Percentiles rank a stretch among this genome's conserved stretches.
These are phyloP conservation scores for Paecilomyces niveus DNA, from an alignment of 2,329 filamentous ascomycete species.

Conservation along the genomic window DNA sequence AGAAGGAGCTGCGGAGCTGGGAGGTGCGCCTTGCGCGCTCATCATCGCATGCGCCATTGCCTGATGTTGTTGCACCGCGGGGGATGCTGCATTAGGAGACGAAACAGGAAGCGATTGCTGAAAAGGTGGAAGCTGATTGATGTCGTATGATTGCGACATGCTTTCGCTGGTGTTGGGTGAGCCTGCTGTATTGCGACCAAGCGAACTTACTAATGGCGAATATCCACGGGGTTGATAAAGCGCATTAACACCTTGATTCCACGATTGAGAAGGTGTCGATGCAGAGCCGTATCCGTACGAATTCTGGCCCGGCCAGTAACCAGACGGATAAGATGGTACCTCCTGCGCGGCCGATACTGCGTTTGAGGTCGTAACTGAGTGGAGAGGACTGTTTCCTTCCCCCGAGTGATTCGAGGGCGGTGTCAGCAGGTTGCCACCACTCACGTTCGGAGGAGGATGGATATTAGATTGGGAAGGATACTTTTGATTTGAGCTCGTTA, in stretches of 20 bases:
- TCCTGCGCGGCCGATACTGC: conserved; percentile 21
- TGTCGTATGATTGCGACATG: conserved; percentile 62
- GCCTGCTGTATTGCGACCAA: conserved; percentile 46
- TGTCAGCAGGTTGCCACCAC: conserved; percentile 56
- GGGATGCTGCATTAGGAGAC: conserved; percentile 33
- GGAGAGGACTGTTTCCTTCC: conserved; percentile 36
- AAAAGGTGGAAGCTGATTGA: conserved; percentile 57
- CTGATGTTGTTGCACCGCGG: conserved; percentile 25
- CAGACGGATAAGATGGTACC: conserved; percentile 42
- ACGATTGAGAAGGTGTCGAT: conserved; percentile 39
- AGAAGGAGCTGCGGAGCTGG: conserved; percentile 31
- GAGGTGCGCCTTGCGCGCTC: conserved; percentile 36
- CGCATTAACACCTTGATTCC: conserved; percentile 32
- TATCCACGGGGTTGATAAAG: conserved; percentile 46
- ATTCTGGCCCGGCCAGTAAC: conserved; percentile 55
- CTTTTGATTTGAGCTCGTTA: conserved; percentile 43
- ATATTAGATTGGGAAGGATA: conserved; percentile 36
- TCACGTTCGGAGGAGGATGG: conserved; percentile 43
- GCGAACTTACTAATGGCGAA: conserved; percentile 49
- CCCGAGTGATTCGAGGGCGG: conserved; percentile 53
- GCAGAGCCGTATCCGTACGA: conserved; percentile 47
- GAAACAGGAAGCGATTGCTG: conserved; percentile 52
- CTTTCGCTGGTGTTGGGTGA: conserved; percentile 57
- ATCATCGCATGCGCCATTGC: conserved; percentile 40
- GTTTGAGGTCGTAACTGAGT: conserved; percentile 49